A percentile compares a stretch with the other conserved stretches of the same genome.
phyloP scores from a whole-genome alignment of 352 stramenopile genomes.

The Thalassiosira ordinaria region DNA sequence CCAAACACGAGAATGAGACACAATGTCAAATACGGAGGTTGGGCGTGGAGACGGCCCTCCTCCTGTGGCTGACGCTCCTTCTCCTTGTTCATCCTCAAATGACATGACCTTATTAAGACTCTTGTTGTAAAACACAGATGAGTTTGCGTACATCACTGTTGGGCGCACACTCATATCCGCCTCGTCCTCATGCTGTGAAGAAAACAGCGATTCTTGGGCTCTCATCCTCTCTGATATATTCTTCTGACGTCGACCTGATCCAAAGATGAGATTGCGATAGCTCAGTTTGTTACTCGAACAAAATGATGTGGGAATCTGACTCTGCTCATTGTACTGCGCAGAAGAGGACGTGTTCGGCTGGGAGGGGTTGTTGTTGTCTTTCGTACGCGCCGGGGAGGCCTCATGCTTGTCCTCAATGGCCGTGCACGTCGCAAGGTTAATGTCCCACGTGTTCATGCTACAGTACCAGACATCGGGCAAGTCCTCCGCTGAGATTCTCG shows the following conservation, averaged over 20 bases:
- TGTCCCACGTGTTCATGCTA: slow-evolving; percentile 85
- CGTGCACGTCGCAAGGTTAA: slow-evolving; percentile 70
- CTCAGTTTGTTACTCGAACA: slow-evolving; percentile 68
- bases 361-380: too few relatives aligned
- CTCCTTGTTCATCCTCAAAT: slow-evolving; percentile 50
- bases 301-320: slow-evolving; percentile 45
- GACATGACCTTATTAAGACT: slow-evolving; percentile 49
- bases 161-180: slow-evolving; percentile 58
- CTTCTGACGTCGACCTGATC: slow-evolving; percentile 64
- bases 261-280: slow-evolving; percentile 83
- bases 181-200: slow-evolving; percentile 47
- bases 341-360: too few relatives aligned
- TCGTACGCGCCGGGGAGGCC: too few relatives aligned
- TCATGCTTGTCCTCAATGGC: slow-evolving; percentile 80
- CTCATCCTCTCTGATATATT: slow-evolving; percentile 75
- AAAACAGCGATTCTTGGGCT: slow-evolving; percentile 78
- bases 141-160: slow-evolving; percentile 78
- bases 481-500: slow-evolving; percentile 70
- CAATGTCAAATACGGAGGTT: slow-evolving; percentile 74
- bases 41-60: not conserved
- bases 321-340: slow-evolving; percentile 49
- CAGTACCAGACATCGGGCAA: slow-evolving; percentile 83
- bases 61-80: not conserved
- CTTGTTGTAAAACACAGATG: slow-evolving; percentile 66
- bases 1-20: slow-evolving; percentile 68